A percentile compares a stretch with the other conserved stretches of the same genome.
These are phyloP conservation scores for Gomphus sp. DNA, from an alignment of 1,284 basidiomycete species.

Conservation along the genomic window DNA sequence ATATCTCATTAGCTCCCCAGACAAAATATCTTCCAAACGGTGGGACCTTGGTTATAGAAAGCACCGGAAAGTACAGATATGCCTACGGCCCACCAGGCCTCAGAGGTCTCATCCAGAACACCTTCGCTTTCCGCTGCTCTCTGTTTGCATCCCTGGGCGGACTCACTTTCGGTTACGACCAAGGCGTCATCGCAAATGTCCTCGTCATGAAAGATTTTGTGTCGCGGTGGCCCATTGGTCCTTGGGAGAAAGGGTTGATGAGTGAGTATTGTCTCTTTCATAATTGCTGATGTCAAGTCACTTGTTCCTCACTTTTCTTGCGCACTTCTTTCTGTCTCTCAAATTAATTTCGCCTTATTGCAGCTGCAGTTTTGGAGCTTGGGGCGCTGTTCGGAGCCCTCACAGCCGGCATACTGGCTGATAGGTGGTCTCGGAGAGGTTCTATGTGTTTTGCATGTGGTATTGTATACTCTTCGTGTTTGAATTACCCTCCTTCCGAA, in stretches of 20 bases:
- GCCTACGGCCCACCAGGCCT: constrained; percentile 60
- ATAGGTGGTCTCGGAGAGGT: constrained; percentile 54
- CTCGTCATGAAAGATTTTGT: constrained; percentile 74
- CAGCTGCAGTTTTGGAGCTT: constrained; percentile 70
- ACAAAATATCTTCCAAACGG: neutral
- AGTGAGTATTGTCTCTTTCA: constrained; percentile 34
- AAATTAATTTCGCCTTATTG: too few species aligned
- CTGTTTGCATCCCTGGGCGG: constrained; percentile 72
- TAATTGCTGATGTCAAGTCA: neutral
- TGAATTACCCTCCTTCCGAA: neutral
- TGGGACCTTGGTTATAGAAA: constrained; percentile 2
- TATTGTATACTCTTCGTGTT: constrained; percentile 19
- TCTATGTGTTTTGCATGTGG: constrained; percentile 61
- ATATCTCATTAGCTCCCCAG: neutral
- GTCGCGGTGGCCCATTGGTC: constrained; percentile 53
- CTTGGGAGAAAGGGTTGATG: constrained; percentile 66
- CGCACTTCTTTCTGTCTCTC: neutral
- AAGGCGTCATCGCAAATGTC: constrained; percentile 72
- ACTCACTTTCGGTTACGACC: constrained; percentile 71
- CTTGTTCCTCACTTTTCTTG: neutral
- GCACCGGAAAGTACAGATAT: constrained; percentile 41
- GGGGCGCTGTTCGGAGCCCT: constrained; percentile 68
- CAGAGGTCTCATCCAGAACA: constrained; percentile 52
- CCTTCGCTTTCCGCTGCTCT: constrained; percentile 52
- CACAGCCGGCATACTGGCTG: constrained; percentile 54